Evolutionary conservation across 192 early-diverging fungal species (phyloP), one percentile per base, ranked within the genome.

Genomic region (Funneliformis mosseae): DNA sequence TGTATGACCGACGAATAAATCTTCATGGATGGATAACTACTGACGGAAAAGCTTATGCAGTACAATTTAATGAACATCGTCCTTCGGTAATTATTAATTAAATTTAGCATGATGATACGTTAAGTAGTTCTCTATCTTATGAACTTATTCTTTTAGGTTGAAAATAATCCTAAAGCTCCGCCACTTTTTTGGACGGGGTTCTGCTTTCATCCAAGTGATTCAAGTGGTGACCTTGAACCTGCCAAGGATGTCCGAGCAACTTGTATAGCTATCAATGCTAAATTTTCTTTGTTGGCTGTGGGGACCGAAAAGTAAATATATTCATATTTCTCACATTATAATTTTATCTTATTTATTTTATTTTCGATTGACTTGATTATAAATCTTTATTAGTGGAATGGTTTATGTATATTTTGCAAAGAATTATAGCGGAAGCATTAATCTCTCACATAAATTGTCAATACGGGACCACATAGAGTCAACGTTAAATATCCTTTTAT

Each of bases 221-320:
- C 80, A 9, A 73, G 78, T 55, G 78, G 83, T 28, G 83, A 87
- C 73, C 77, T 60, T n/a, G 84, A 82, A 76, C 76, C 43, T 67
- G 78, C 84, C 79, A 60, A 81, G 59, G 80, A 79, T 74, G 75
- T 76, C 67, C 80, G 61, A 78, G 89, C 89, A 69, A 91, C 89
- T 41, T 88, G 83, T 48, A 83, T 93, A 66, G 89, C 92, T 12
- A 88, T 94, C 39, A 95, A 95, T 84, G 83, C 91, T 0, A 85
- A 83, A 74, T 94, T 93, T 81, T 88, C 88, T n/a, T 81, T 93
- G 21, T 80, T 95, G 75, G 93, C 93, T 14, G 85, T 95, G 16
- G 94, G 94, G 48, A 91, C 88, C 27, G 81, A 83, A 64, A 81
- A 85, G 89, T 90, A 70, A 1, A 68, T 33, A 73, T 21, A 73